A percentile compares a stretch with the other conserved stretches of the same genome.
Evolutionary conservation across 257 asterid genomes (phyloP).

Genomic region (Thymus mandschuricus): DNA sequence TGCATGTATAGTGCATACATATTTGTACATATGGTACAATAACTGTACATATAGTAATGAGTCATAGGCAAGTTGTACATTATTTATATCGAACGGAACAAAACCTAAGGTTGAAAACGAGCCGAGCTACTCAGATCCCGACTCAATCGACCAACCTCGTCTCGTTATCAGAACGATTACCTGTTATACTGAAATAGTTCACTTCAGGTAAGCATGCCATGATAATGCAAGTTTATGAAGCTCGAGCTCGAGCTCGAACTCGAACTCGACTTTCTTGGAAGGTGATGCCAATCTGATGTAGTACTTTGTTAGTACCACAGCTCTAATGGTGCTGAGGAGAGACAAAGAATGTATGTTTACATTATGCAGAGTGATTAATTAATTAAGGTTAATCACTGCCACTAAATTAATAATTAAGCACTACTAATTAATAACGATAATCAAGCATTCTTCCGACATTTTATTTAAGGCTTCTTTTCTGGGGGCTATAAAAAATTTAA

Average conservation of each 20-base stretch:
- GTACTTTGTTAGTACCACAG: constrained; percentile 15
- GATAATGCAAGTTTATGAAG: too few relatives aligned
- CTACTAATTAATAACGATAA: not conserved
- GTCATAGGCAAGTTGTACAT: not conserved
- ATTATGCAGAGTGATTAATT: not conserved
- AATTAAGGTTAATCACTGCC: not conserved
- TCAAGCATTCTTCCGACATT: constrained; percentile 3
- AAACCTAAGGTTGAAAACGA: not conserved
- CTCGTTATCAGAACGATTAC: too few relatives aligned
- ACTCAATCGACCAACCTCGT: too few relatives aligned
- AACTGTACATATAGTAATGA: not conserved
- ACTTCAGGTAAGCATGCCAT: too few relatives aligned
- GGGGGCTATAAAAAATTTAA: too few relatives aligned
- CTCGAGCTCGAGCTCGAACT: too few relatives aligned
- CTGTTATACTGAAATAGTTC: too few relatives aligned
- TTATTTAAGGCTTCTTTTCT: not conserved
- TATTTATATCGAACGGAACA: not conserved
- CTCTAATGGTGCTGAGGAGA: constrained; percentile 34
- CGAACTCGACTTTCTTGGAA: too few relatives aligned
- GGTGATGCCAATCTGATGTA: too few relatives aligned
- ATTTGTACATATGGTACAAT: not conserved
- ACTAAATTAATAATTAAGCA: not conserved
- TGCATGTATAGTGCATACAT: not conserved
- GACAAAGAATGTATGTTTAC: not conserved
- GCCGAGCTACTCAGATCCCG: not conserved